A percentile compares a stretch with the other conserved stretches of the same genome.
These are phyloP conservation scores for Trichoderma semiorbis DNA, from an alignment of 2,329 filamentous ascomycete genomes.

Conservation along the genomic window DNA sequence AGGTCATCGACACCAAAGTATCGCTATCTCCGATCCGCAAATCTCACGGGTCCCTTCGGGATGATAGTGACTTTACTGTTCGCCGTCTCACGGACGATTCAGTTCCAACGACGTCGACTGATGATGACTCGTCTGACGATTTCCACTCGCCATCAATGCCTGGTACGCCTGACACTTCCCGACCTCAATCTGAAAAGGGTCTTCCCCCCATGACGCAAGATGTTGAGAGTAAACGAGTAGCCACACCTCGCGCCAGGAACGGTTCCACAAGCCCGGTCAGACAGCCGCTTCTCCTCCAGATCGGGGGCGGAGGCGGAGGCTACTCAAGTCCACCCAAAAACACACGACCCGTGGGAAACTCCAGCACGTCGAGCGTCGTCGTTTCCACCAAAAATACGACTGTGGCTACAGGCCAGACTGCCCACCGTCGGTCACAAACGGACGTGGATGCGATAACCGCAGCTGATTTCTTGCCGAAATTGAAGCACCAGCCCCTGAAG, in stretches of 20 bases:
- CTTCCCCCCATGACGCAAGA: slow-evolving; percentile 23
- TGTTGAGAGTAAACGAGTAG: slow-evolving; percentile 5
- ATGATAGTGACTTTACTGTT: slow-evolving; percentile 19
- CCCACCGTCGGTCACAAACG: slow-evolving; percentile 19
- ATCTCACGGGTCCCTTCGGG: slow-evolving; percentile 12
- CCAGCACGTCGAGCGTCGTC: neutral
- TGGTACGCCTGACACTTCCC: slow-evolving; percentile 40
- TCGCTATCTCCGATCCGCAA: slow-evolving; percentile 19
- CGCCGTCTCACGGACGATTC: slow-evolving; percentile 10
- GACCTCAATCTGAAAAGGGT: slow-evolving; percentile 39
- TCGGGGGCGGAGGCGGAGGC: neutral
- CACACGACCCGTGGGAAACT: neutral
- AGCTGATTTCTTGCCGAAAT: slow-evolving; percentile 33
- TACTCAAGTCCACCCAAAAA: neutral
- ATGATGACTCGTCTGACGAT: slow-evolving; percentile 39
- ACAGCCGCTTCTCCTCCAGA: neutral
- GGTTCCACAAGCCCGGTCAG: slow-evolving; percentile 8
- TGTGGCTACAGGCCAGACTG: slow-evolving; percentile 17
- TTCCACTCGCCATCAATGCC: slow-evolving; percentile 34
- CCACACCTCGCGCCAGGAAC: neutral
- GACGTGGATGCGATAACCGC: slow-evolving; percentile 15
- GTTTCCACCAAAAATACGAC: neutral
- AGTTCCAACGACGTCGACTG: slow-evolving; percentile 32
- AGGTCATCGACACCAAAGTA: slow-evolving; percentile 21
- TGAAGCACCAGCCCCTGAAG: slow-evolving; percentile 39